phyloP scores from a whole-genome alignment of 768 basidiomycete species.

The Pleurotus salmoneostramineus region DNA sequence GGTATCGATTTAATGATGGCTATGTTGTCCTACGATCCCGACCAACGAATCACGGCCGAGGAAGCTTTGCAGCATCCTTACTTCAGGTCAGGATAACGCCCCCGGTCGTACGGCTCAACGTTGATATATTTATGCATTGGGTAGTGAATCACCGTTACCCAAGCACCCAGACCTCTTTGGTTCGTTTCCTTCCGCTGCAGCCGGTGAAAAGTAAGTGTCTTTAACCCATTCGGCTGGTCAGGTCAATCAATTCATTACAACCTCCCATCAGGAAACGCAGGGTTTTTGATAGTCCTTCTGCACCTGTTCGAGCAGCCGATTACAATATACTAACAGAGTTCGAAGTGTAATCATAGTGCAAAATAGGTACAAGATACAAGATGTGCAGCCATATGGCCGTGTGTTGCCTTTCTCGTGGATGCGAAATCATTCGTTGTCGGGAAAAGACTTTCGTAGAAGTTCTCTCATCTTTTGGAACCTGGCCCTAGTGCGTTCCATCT shows the following conservation, averaged over 20 bases:
- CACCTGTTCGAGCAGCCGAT: slow-evolving; percentile 69
- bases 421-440: slow-evolving; percentile 18
- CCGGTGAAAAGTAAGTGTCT: slow-evolving; percentile 82
- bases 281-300: slow-evolving; percentile 75
- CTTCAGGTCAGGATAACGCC: slow-evolving; percentile 58
- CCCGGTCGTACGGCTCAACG: slow-evolving; percentile 6
- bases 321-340: slow-evolving; percentile 65
- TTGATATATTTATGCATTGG: not conserved
- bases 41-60: slow-evolving; percentile 79
- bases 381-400: too few relatives aligned
- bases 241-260: slow-evolving; percentile 1
- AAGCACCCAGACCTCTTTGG: slow-evolving; percentile 96
- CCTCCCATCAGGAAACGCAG: slow-evolving; percentile 57
- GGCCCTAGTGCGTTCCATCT: slow-evolving; percentile 59
- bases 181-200: slow-evolving; percentile 93
- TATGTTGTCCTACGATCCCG: slow-evolving; percentile 87
- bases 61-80: slow-evolving; percentile 90
- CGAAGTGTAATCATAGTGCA: slow-evolving; percentile 45
- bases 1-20: slow-evolving; percentile 83
- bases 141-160: slow-evolving; percentile 88
- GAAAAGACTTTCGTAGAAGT: slow-evolving; percentile 33
- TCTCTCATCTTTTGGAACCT: slow-evolving; percentile 71
- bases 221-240: not conserved
- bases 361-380: slow-evolving; percentile 8
- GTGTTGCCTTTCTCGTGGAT: not conserved